Evolutionary conservation across 169 alveolate genomes (phyloP).

Genomic region (Eimeria falciformis): DNA sequence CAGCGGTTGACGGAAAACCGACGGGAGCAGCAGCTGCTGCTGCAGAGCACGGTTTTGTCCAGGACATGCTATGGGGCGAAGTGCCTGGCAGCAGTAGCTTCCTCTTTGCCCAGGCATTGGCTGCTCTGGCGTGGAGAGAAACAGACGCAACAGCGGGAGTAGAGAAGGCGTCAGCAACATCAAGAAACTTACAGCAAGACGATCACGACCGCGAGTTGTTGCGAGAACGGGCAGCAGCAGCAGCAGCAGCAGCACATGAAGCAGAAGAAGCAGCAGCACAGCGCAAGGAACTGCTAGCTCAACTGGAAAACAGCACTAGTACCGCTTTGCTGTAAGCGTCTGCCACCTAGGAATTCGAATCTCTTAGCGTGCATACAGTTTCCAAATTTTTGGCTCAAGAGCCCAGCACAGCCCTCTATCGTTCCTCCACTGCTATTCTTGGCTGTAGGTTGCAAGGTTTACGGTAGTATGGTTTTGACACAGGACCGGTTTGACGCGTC

Average conservation of each 20-base stretch:
- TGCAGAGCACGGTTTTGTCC: constrained; percentile 39
- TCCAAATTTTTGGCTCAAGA: too few relatives aligned
- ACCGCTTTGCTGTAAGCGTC: constrained; percentile 15
- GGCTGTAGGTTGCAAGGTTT: background rate
- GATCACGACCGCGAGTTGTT: background rate
- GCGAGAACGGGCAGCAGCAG: constrained; percentile 45
- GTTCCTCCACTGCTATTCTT: background rate
- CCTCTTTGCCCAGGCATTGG: constrained; percentile 33
- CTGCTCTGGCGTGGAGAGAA: constrained; percentile 66
- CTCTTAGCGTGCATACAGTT: too few relatives aligned
- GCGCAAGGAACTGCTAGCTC: constrained; percentile 36
- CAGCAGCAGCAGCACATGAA: constrained; percentile 44
- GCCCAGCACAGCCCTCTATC: too few relatives aligned
- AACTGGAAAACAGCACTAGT: constrained; percentile 1
- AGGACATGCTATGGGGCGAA: constrained; percentile 47
- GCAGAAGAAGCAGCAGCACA: constrained; percentile 61
- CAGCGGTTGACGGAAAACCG: constrained; percentile 19
- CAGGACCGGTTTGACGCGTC: too few relatives aligned
- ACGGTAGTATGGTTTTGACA: too few relatives aligned
- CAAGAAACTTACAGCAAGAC: constrained; percentile 2
- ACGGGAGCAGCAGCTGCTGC: constrained; percentile 31
- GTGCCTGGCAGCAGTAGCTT: constrained; percentile 64
- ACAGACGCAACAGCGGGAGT: constrained; percentile 33
- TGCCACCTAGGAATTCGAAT: too few relatives aligned
- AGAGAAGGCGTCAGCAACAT: background rate